Evolutionary conservation across 2,329 filamentous ascomycete genomes (phyloP).

Genomic region (Bipolaris zeicola): DNA sequence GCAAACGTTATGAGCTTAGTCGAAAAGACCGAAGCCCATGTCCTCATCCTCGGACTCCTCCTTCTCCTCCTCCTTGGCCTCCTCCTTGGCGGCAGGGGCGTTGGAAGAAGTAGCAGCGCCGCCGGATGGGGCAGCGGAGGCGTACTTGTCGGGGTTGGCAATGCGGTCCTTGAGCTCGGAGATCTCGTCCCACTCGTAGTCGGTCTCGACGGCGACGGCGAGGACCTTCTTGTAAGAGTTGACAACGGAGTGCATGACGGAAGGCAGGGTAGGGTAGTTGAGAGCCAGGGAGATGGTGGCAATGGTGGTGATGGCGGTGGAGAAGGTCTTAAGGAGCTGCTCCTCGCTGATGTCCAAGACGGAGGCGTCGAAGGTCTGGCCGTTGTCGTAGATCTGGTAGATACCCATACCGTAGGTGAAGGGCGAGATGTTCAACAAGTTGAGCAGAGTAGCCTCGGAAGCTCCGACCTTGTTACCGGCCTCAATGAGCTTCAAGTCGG

Average conservation of each 20-base stretch:
- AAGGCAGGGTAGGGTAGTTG: constrained; percentile 95
- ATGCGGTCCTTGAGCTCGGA: constrained; percentile 99
- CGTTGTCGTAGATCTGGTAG: constrained; percentile 94
- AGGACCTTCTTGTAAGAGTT: constrained; percentile 98
- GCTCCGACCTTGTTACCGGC: constrained; percentile 92
- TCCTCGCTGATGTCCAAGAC: constrained; percentile 95
- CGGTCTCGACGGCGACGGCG: constrained; percentile 86
- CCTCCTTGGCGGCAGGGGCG: constrained; percentile 48
- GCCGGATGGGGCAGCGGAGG: constrained; percentile 74
- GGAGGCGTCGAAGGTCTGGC: constrained; percentile 83
- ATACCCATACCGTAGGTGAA: constrained; percentile 89
- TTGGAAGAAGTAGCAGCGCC: constrained; percentile 60
- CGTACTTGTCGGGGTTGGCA: constrained; percentile 97
- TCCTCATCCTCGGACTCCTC: constrained; percentile 64
- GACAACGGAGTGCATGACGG: constrained; percentile 93
- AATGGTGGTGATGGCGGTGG: constrained; percentile 81
- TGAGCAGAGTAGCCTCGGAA: constrained; percentile 97
- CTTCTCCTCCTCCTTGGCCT: constrained; percentile 61
- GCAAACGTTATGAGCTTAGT: constrained; percentile 48
- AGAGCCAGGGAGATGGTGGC: constrained; percentile 87
- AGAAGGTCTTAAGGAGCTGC: constrained; percentile 86
- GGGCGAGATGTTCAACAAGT: constrained; percentile 98
- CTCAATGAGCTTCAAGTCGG: constrained; percentile 97
- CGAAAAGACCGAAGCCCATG: constrained; percentile 62
- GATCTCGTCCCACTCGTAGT: constrained; percentile 93